phyloP scores from a whole-genome alignment of 129 eudicot genomes.

The Saposhnikovia divaricata region DNA sequence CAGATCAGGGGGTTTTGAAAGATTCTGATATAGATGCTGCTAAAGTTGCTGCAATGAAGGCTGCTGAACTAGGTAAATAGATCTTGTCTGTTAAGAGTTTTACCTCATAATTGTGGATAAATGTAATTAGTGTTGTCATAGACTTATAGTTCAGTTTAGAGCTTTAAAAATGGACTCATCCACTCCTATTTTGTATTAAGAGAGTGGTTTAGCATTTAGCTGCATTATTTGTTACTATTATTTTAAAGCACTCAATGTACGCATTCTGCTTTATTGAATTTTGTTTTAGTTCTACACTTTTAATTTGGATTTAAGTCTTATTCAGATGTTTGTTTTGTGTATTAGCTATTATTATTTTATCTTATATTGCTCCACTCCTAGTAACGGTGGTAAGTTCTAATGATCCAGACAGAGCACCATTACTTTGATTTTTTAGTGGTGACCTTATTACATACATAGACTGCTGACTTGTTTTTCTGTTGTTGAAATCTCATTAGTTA shows the following conservation, averaged over 20 bases:
- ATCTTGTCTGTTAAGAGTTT: neutral
- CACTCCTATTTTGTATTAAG: neutral
- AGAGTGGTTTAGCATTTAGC: neutral
- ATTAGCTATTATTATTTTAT: neutral
- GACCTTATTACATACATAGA: neutral
- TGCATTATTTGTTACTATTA: neutral
- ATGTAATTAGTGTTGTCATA: neutral
- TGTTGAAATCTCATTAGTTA: conserved; percentile 35
- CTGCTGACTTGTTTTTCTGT: conserved; percentile 5
- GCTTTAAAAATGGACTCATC: neutral
- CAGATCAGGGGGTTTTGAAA: conserved; percentile 49
- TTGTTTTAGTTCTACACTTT: neutral
- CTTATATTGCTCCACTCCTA: neutral
- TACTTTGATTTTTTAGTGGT: neutral
- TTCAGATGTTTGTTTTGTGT: neutral
- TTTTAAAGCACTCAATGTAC: neutral
- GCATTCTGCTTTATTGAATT: neutral
- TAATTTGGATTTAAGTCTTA: neutral
- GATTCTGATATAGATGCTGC: conserved; percentile 92
- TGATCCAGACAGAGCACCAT: neutral
- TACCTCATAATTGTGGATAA: neutral
- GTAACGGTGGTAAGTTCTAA: neutral
- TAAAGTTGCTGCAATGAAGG: conserved; percentile 91
- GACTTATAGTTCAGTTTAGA: neutral
- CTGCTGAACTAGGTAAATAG: conserved; percentile 81